Evolutionary conservation across 2,329 filamentous ascomycete species (phyloP), one percentile per base, ranked within the genome.

Genomic region (Colletotrichum aenigma): DNA sequence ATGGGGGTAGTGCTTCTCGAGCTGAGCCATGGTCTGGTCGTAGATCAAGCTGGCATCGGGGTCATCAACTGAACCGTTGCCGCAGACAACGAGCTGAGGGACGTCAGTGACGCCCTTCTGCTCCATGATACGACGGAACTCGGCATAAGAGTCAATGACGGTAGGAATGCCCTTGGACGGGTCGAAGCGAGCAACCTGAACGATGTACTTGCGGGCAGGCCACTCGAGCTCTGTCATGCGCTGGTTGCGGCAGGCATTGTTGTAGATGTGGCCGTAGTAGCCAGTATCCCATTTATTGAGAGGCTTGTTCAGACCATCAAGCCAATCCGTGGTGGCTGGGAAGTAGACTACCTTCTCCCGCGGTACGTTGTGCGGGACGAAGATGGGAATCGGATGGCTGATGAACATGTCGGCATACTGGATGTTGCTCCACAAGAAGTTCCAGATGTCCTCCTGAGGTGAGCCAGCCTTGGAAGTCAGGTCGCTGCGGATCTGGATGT

Each of bases 171-270:
- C 95, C 85, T 96, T 97, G 62, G 94, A 92, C 0, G 95, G 95
- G 78, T 97, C 95, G 81, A 97, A 97, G 24, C 95, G 93, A 2
- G 95, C 94, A 30, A 96, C 91, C 82, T 97, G 95, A 7, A 94
- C 89, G 79, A 97, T 95, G 83, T 96, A 97, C 81, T 93, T 90
- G 85, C 87, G 89, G 13, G 86, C 85, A 5, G 92, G 91, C 84
- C 88, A 93, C 60, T 87, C 85, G 32, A 94, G 85, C 79, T 89
- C 86, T n/a, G 89, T 88, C 91, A 92, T 91, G 81, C 90, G 84
- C 83, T 93, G 87, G 64, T 90, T 83, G 79, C 90, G 85, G 83
- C 91, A 93, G 81, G 91, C 87, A 4, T 86, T 85, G 79, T 93
- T 93, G 85, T 96, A 95, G n/a, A 93, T 87, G 78, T 94, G 91